Conservation (phyloP, 495 filamentous ascomycete species). For the Daldinia caldariorum region DNA sequence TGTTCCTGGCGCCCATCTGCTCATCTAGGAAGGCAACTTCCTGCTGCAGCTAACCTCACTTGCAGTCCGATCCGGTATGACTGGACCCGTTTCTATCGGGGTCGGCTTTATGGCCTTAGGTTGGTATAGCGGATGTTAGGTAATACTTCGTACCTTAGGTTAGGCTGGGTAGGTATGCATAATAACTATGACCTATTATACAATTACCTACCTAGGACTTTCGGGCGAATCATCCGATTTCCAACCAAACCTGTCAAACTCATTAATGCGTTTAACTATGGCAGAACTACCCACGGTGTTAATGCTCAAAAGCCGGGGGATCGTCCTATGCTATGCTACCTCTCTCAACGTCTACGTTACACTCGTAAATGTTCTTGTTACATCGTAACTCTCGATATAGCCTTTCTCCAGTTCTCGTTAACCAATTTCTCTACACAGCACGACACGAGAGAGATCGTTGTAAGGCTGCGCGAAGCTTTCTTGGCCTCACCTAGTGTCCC, state of each 20-base stretch:
- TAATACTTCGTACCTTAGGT: no score
- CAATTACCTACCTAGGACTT: slow-evolving; percentile 3
- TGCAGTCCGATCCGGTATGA: not conserved
- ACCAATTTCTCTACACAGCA: not conserved
- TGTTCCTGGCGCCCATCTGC: slow-evolving; percentile 22
- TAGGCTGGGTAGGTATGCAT: no score
- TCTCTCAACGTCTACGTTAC: slow-evolving; percentile 8
- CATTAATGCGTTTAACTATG: not conserved
- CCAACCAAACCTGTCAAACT: not conserved
- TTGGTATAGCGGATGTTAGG: slow-evolving; percentile 15
- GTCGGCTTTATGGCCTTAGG: slow-evolving; percentile 4
- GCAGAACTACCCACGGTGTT: not conserved
- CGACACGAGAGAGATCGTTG: not conserved
- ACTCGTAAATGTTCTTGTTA: slow-evolving; percentile 3
- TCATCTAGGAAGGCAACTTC: slow-evolving; percentile 20
- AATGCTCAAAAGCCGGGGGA: not conserved
- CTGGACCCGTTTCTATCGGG: no score
- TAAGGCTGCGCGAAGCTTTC: slow-evolving; percentile 25
- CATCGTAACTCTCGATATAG: not conserved
- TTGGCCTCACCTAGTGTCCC: not conserved
- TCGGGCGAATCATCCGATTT: not conserved
- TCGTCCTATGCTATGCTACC: not conserved
- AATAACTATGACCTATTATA: no score
- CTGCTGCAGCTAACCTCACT: slow-evolving; percentile 14
- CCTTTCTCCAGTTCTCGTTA: not conserved